Conservation (phyloP, 352 stramenopile genomes). For the Phytophthora brassicae region DNA sequence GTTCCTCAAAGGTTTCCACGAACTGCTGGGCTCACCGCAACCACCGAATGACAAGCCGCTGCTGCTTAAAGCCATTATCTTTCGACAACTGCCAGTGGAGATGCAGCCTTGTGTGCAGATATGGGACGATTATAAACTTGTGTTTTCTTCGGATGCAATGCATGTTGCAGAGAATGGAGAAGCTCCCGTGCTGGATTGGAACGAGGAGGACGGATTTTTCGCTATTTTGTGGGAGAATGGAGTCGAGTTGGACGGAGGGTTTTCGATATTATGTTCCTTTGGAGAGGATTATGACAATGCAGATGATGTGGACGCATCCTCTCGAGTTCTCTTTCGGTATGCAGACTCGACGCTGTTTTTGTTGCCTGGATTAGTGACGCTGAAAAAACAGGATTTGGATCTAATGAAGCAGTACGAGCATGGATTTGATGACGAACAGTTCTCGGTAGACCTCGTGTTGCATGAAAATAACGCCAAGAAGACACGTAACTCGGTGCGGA, state of each 20-base stretch:
- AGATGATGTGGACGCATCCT: slow-evolving; percentile 60
- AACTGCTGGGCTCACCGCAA: slow-evolving; percentile 53
- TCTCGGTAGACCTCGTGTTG: slow-evolving; percentile 79
- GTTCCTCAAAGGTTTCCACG: slow-evolving; percentile 70
- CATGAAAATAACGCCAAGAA: slow-evolving; percentile 53
- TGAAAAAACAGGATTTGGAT: slow-evolving; percentile 75
- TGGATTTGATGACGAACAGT: slow-evolving; percentile 80
- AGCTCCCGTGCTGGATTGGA: slow-evolving; percentile 72
- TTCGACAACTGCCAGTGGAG: slow-evolving; percentile 70
- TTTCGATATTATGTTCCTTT: slow-evolving; percentile 85
- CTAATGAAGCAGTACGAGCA: slow-evolving; percentile 88
- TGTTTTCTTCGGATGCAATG: slow-evolving; percentile 60
- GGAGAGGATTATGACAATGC: slow-evolving; percentile 72
- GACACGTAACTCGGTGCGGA: slow-evolving; percentile 39
- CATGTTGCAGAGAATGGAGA: slow-evolving; percentile 19
- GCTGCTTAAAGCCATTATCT: slow-evolving; percentile 79
- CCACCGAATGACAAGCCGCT: slow-evolving; percentile 63
- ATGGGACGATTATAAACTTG: slow-evolving; percentile 75
- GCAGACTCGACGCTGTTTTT: slow-evolving; percentile 83
- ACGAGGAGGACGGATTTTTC: slow-evolving; percentile 77
- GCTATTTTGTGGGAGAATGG: slow-evolving; percentile 80
- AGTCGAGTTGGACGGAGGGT: slow-evolving; percentile 74
- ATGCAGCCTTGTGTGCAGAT: slow-evolving; percentile 80
- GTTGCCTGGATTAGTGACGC: slow-evolving; percentile 59
- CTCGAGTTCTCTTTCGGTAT: slow-evolving; percentile 76